Conservation (phyloP, 2,329 filamentous ascomycete genomes). For the Venturia nashicola region DNA sequence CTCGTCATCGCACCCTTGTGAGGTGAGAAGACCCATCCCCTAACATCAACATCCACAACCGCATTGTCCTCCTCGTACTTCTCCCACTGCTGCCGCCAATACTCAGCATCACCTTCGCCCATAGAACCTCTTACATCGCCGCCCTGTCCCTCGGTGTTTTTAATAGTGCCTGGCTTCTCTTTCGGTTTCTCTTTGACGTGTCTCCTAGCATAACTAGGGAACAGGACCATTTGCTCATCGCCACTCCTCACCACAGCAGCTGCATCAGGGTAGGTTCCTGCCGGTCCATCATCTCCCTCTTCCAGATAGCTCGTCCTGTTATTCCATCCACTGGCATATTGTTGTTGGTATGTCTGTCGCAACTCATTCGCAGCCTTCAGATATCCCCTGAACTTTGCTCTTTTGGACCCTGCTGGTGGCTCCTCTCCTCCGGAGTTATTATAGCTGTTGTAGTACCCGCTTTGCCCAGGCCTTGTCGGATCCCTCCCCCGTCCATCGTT, state of each 20-base stretch:
- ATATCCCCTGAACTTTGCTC: slow-evolving; percentile 66
- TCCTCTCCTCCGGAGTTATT: slow-evolving; percentile 21
- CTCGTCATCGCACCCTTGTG: slow-evolving; percentile 74
- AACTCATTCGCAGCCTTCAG: slow-evolving; percentile 61
- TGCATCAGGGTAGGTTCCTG: slow-evolving; percentile 72
- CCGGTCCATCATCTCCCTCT: slow-evolving; percentile 40
- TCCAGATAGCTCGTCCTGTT: slow-evolving; percentile 31
- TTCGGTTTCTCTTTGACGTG: slow-evolving; percentile 40
- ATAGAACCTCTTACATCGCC: slow-evolving; percentile 30
- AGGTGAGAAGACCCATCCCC: slow-evolving; percentile 89
- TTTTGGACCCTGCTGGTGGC: slow-evolving; percentile 54
- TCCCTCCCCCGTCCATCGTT: not conserved
- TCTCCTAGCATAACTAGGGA: slow-evolving; percentile 80
- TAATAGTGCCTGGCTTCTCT: slow-evolving; percentile 24
- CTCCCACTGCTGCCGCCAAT: slow-evolving; percentile 70
- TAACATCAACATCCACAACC: slow-evolving; percentile 84
- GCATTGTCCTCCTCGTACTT: slow-evolving; percentile 70
- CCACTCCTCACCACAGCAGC: slow-evolving; percentile 61
- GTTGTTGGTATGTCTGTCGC: slow-evolving; percentile 51
- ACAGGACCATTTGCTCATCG: slow-evolving; percentile 85
- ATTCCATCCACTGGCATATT: slow-evolving; percentile 34
- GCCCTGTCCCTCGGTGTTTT: slow-evolving; percentile 27
- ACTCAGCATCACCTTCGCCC: slow-evolving; percentile 51
- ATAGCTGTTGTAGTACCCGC: not conserved
- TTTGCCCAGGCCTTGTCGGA: not conserved